Percentiles rank a stretch among this genome's conserved stretches.
These are phyloP conservation scores for Phytophthora rubi DNA, from an alignment of 352 stramenopile species.

Conservation along the genomic window DNA sequence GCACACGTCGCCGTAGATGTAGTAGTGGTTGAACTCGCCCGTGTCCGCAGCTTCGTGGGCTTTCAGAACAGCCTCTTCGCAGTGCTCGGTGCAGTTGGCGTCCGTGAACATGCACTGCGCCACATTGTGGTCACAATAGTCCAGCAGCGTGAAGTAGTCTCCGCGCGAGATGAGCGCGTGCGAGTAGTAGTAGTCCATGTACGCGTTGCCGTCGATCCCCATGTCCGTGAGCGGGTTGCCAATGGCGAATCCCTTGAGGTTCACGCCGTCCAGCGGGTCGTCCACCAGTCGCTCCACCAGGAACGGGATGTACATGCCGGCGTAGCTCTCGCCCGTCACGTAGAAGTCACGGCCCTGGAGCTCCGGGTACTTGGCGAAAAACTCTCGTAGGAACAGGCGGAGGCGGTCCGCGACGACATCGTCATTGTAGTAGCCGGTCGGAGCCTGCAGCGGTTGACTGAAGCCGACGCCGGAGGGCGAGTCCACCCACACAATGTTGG, in stretches of 20 bases:
- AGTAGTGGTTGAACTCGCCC: constrained; percentile 67
- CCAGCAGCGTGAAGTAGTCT: constrained; percentile 60
- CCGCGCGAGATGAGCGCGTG: constrained; percentile 76
- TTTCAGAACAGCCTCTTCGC: constrained; percentile 50
- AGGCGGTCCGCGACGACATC: constrained; percentile 61
- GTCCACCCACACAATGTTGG: constrained; percentile 92
- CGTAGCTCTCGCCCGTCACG: constrained; percentile 90
- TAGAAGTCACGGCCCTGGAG: constrained; percentile 77
- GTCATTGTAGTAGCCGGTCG: constrained; percentile 65
- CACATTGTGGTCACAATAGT: constrained; percentile 59
- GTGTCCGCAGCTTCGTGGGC: constrained; percentile 47
- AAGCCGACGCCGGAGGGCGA: constrained; percentile 90
- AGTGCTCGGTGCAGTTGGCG: constrained; percentile 53
- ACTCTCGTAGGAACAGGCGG: constrained; percentile 70
- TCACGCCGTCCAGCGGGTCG: constrained; percentile 49
- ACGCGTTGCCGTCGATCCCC: constrained; percentile 65
- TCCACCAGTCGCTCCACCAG: constrained; percentile 72
- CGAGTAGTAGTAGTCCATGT: constrained; percentile 83
- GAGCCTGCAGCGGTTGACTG: constrained; percentile 52
- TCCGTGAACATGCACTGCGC: constrained; percentile 68
- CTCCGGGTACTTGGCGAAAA: constrained; percentile 81
- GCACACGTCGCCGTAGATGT: constrained; percentile 78
- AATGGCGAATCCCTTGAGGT: constrained; percentile 74
- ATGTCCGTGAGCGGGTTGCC: constrained; percentile 80
- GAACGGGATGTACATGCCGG: constrained; percentile 88